phyloP scores from a whole-genome alignment of 805 yeast species.

The Cyberlindnera samutprakarnensis region DNA sequence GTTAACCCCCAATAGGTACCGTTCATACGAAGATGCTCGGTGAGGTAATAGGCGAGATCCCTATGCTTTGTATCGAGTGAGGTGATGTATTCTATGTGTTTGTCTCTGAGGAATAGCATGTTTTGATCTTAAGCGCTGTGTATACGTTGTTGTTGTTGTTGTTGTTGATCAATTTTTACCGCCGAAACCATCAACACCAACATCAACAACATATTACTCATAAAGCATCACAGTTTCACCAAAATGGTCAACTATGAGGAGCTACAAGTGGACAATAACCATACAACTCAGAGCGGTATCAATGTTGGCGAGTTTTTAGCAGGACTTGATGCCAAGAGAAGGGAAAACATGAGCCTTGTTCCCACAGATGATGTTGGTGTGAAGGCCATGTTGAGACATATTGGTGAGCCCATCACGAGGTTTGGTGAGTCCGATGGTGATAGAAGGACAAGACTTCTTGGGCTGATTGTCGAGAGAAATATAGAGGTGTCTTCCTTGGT shows the following conservation, averaged over 20 bases:
- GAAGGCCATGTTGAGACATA: conserved; percentile 33
- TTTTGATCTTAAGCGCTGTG: background rate
- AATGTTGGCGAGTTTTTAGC: conserved; percentile 22
- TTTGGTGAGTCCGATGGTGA: conserved; percentile 55
- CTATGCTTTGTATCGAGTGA: conserved; percentile 46
- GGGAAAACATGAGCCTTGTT: conserved; percentile 25
- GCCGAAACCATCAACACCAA: no score
- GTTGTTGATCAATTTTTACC: background rate
- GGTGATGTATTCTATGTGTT: conserved; percentile 52
- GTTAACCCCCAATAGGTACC: conserved; percentile 95
- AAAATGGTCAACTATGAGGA: conserved; percentile 14
- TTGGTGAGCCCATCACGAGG: conserved; percentile 50
- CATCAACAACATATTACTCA: no score
- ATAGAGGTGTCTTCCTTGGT: conserved; percentile 13
- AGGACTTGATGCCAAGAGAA: conserved; percentile 22
- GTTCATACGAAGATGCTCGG: conserved; percentile 83
- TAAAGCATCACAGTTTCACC: no score
- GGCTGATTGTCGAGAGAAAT: conserved; percentile 31
- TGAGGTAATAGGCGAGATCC: conserved; percentile 75
- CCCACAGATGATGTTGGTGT: conserved; percentile 70
- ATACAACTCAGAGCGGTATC: conserved; percentile 18
- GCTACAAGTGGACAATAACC: conserved; percentile 19
- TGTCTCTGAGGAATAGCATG: conserved; percentile 25
- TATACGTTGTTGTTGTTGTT: background rate
- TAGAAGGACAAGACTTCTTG: conserved; percentile 52